Evolutionary conservation across 306 rosid species (phyloP).

Genomic region (Cucumis hystrix): DNA sequence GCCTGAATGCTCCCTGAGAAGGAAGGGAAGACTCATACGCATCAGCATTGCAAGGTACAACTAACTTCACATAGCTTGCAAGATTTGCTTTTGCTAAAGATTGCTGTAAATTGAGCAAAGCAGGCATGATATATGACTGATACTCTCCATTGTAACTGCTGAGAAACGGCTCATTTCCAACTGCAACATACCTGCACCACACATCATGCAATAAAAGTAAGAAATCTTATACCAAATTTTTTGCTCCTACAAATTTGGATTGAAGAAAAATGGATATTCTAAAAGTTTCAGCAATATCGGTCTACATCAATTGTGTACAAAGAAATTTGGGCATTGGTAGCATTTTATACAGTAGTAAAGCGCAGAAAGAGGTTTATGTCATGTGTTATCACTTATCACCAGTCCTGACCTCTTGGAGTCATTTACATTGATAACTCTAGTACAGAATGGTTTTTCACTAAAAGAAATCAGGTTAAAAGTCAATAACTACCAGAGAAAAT

Average conservation of each 20-base stretch:
- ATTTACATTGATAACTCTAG: neutral
- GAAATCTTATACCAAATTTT: neutral
- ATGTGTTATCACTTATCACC: neutral
- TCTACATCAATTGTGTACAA: neutral
- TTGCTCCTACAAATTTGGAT: neutral
- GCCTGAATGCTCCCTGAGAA: conserved; percentile 84
- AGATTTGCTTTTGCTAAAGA: conserved; percentile 73
- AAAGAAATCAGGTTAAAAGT: neutral
- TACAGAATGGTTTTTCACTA: neutral
- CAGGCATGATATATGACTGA: conserved; percentile 62
- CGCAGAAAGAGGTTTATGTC: neutral
- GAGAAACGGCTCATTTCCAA: conserved; percentile 96
- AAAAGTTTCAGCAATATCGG: neutral
- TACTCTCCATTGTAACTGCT: conserved; percentile 64
- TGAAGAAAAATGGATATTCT: neutral
- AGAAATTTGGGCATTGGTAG: neutral
- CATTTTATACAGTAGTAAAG: neutral
- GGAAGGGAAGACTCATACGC: conserved; percentile 76
- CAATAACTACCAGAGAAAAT: neutral
- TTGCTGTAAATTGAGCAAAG: conserved; percentile 65
- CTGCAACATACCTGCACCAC: conserved; percentile 65
- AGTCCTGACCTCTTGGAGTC: neutral
- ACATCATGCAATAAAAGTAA: neutral
- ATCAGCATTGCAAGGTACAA: conserved; percentile 97
- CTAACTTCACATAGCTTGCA: conserved; percentile 71